phyloP scores from a whole-genome alignment of 805 yeast species.

The Nakazawaea laoshanensis region DNA sequence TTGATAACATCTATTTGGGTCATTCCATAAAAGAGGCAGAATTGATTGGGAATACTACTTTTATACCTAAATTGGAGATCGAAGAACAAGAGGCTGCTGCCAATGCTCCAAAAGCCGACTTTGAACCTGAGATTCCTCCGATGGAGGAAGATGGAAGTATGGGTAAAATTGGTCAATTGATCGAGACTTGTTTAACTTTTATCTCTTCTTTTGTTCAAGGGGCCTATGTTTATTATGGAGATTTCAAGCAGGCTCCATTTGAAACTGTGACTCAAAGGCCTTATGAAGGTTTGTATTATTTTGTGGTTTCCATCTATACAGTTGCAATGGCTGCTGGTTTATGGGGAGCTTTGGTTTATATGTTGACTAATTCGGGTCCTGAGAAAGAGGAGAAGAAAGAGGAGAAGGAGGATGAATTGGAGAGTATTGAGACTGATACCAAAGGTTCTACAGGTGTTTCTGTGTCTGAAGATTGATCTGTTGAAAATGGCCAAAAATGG shows the following conservation, averaged over 20 bases:
- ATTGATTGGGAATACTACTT: constrained; percentile 69
- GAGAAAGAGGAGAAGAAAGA: constrained; percentile 3
- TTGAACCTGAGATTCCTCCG: constrained; percentile 37
- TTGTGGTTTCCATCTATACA: constrained; percentile 29
- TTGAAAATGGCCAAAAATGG: too few relatives aligned
- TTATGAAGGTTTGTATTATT: constrained; percentile 38
- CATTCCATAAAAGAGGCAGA: constrained; percentile 84
- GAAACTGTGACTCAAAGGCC: constrained; percentile 36
- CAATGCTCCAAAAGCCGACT: constrained; percentile 31
- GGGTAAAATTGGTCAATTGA: constrained; percentile 7
- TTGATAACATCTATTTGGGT: constrained; percentile 82
- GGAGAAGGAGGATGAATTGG: constrained; percentile 1
- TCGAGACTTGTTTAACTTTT: constrained; percentile 14
- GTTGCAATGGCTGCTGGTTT: constrained; percentile 35
- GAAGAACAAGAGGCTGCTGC: constrained; percentile 37
- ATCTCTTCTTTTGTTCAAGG: constrained; percentile 15
- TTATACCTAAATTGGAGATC: constrained; percentile 39
- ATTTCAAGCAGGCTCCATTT: constrained; percentile 36
- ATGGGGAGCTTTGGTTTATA: constrained; percentile 27
- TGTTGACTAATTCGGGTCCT: constrained; percentile 17
- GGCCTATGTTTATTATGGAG: constrained; percentile 26
- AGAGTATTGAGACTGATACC: constrained; percentile 11
- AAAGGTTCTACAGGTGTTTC: too few relatives aligned
- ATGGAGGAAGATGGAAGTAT: constrained; percentile 15
- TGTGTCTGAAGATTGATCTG: too few relatives aligned